phyloP scores from a whole-genome alignment of 2,329 filamentous ascomycete species.

The Trichophyton rubrum region DNA sequence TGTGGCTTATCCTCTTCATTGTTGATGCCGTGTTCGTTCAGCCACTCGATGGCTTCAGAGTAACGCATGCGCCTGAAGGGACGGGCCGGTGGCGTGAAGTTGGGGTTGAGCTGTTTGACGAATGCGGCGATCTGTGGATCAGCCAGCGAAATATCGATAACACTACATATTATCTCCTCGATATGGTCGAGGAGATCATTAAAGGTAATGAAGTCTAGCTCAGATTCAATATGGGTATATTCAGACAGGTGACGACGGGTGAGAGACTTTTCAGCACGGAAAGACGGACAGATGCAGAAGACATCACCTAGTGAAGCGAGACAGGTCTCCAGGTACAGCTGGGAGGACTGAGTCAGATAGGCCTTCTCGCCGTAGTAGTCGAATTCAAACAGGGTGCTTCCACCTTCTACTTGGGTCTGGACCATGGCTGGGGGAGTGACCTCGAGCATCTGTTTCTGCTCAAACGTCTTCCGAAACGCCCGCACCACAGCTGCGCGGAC shows the following conservation, averaged over 20 bases:
- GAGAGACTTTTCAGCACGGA: conserved; percentile 92
- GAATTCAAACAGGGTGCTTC: conserved; percentile 79
- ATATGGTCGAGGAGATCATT: conserved; percentile 76
- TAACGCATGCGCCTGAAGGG: conserved; percentile 96
- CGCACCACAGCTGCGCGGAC: conserved; percentile 69
- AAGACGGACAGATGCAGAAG: conserved; percentile 97
- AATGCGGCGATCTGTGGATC: conserved; percentile 60
- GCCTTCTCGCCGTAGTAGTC: conserved; percentile 81
- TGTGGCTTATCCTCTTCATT: conserved; percentile 90
- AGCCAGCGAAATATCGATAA: conserved; percentile 63
- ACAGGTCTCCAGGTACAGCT: conserved; percentile 93
- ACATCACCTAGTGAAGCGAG: conserved; percentile 84
- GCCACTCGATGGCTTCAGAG: conserved; percentile 85
- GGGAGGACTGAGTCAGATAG: conserved; percentile 91
- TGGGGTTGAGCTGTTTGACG: conserved; percentile 81
- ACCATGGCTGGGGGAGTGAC: conserved; percentile 83
- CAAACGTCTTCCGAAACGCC: conserved; percentile 68
- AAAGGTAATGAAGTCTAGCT: conserved; percentile 92
- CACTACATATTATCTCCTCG: conserved; percentile 75
- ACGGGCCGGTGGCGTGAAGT: conserved; percentile 65
- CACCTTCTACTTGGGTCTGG: conserved; percentile 89
- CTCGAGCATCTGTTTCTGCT: conserved; percentile 64
- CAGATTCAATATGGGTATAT: conserved; percentile 93
- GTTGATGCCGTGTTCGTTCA: conserved; percentile 74
- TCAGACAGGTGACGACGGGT: conserved; percentile 90